A percentile compares a stretch with the other conserved stretches of the same genome.
Conservation (phyloP, 192 early-diverging fungal genomes). For the Linnemannia elongata region DNA sequence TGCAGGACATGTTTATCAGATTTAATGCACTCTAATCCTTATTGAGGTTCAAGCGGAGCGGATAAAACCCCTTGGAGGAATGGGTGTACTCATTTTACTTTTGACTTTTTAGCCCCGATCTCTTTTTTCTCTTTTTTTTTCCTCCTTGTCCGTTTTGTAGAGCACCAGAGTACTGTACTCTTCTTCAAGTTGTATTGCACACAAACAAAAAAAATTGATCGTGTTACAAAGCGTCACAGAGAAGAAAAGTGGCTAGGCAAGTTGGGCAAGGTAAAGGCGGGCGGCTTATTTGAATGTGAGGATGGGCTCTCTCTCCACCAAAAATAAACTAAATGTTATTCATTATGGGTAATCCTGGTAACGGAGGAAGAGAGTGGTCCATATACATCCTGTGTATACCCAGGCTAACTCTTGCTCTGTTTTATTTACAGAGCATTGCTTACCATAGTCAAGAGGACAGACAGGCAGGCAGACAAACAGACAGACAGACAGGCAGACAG, state of each 20-base stretch:
- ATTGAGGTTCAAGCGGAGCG: neutral
- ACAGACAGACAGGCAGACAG: neutral
- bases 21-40: neutral
- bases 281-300: neutral
- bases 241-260: too few species aligned
- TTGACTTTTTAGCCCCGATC: neutral
- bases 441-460: neutral
- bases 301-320: neutral
- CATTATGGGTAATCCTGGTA: neutral
- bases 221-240: too few species aligned
- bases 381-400: neutral
- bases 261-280: too few species aligned
- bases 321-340: neutral
- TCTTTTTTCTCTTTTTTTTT: neutral
- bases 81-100: neutral
- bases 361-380: neutral
- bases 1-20: neutral
- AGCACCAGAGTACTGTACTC: too few species aligned
- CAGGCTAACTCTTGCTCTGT: too few species aligned
- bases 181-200: too few species aligned
- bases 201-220: too few species aligned
- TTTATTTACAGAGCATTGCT: too few species aligned
- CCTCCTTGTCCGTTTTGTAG: too few species aligned
- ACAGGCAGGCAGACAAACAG: neutral
- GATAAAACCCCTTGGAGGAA: neutral